Conservation (phyloP, 169 alveolate genomes). For the Toxoplasma gondii region DNA sequence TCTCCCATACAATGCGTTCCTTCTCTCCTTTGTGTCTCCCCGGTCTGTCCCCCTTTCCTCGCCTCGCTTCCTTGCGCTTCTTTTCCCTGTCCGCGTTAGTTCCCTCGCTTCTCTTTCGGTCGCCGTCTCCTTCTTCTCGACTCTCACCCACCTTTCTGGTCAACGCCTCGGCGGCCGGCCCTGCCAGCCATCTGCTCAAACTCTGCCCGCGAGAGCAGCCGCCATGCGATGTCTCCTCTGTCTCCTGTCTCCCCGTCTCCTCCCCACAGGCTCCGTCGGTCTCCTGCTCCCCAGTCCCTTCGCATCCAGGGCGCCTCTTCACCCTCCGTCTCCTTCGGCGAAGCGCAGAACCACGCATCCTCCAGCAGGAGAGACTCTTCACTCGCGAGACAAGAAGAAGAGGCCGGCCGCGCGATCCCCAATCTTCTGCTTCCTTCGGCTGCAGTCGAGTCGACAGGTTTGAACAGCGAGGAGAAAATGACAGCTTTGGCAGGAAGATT, state of each 20-base stretch:
- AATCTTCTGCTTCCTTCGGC: not conserved
- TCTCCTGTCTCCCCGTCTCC: not conserved
- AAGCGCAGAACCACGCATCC: not conserved
- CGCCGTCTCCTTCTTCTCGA: too few relatives aligned
- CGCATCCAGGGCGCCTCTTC: not conserved
- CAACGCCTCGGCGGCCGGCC: constrained; percentile 28
- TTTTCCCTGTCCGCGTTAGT: too few relatives aligned
- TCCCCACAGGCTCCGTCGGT: not conserved
- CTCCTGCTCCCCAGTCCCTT: not conserved
- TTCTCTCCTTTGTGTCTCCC: too few relatives aligned
- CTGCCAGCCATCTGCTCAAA: constrained; percentile 42
- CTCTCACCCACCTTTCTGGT: not conserved
- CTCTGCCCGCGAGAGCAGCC: constrained; percentile 22
- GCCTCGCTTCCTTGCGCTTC: too few relatives aligned
- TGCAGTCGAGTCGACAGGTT: not conserved
- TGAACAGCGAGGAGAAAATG: constrained; percentile 21
- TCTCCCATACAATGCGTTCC: too few relatives aligned
- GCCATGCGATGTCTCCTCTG: not conserved
- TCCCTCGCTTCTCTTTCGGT: too few relatives aligned
- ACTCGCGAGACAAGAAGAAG: not conserved
- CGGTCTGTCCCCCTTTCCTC: too few relatives aligned
- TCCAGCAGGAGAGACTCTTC: not conserved
- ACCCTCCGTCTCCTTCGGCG: not conserved
- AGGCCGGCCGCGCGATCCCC: not conserved
- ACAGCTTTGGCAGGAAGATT: not conserved